Evolutionary conservation across 1,139 yeast species (phyloP).

Genomic region (Suzukiozyma palmioleophila): DNA sequence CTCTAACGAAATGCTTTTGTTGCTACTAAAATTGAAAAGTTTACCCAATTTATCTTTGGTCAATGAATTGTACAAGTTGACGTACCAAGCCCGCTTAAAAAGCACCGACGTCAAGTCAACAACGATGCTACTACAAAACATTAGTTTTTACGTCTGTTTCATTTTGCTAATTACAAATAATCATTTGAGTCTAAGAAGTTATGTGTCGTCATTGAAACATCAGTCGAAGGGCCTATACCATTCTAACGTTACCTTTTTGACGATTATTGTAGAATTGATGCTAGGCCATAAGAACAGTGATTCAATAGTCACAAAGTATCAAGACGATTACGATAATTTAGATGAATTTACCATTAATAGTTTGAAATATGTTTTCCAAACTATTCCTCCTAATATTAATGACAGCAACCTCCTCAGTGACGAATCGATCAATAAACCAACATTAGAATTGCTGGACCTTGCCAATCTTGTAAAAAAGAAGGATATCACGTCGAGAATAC

Average conservation of each 20-base stretch:
- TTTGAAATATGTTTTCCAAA: slow-evolving; percentile 17
- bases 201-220: background rate
- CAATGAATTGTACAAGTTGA: slow-evolving; percentile 38
- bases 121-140: slow-evolving; percentile 17
- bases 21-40: slow-evolving; percentile 35
- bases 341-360: slow-evolving; percentile 10
- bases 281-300: slow-evolving; percentile 6
- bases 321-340: slow-evolving; percentile 6
- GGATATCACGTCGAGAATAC: slow-evolving; percentile 22
- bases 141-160: slow-evolving; percentile 32
- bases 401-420: slow-evolving; percentile 5
- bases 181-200: slow-evolving; percentile 21
- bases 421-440: background rate
- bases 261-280: slow-evolving; percentile 15
- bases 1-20: slow-evolving; percentile 22
- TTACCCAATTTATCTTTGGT: slow-evolving; percentile 32
- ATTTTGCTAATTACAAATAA: slow-evolving; percentile 29
- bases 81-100: slow-evolving; percentile 33
- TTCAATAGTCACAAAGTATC: slow-evolving; percentile 8
- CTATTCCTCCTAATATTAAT: slow-evolving; percentile 13
- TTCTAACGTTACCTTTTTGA: slow-evolving; percentile 19
- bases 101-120: slow-evolving; percentile 3
- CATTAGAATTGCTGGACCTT: slow-evolving; percentile 11
- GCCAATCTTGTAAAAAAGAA: slow-evolving; percentile 16
- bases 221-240: slow-evolving; percentile 7